Evolutionary conservation across 164 flowering plant species (phyloP).

Genomic region (Houttuynia cordata): DNA sequence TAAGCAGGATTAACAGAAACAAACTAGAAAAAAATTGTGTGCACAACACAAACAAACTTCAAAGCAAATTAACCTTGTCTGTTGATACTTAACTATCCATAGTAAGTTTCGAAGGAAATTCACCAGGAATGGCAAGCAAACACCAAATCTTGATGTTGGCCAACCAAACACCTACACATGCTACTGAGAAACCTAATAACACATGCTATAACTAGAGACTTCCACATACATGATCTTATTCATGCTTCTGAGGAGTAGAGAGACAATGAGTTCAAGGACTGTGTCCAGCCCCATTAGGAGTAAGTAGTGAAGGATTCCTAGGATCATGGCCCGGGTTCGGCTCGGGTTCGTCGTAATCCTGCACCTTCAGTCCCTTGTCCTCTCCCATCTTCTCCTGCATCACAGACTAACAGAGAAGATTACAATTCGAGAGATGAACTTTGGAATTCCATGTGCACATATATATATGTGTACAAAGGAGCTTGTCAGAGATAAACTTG

Average conservation of each 20-base stretch:
- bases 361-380: conserved; percentile 1
- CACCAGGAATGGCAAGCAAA: too few species aligned
- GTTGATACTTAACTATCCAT: too few species aligned
- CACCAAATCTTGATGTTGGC: too few species aligned
- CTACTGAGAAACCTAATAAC: too few species aligned
- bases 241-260: not conserved
- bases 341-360: conserved; percentile 20
- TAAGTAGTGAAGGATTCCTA: conserved; percentile 3
- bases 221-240: not conserved
- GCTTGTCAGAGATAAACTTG: not conserved
- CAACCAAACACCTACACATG: too few species aligned
- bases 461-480: not conserved
- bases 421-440: not conserved
- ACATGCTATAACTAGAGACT: not conserved
- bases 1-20: too few species aligned
- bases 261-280: not conserved
- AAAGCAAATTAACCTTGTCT: too few species aligned
- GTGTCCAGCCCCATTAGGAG: not conserved
- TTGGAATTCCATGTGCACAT: not conserved
- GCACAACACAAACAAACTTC: too few species aligned
- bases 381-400: conserved; percentile 12
- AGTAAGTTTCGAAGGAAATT: too few species aligned
- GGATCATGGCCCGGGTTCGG: conserved; percentile 16
- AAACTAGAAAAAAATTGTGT: too few species aligned
- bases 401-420: not conserved